phyloP scores from a whole-genome alignment of 768 basidiomycete genomes.

The Phanerodontia chrysosporium region DNA sequence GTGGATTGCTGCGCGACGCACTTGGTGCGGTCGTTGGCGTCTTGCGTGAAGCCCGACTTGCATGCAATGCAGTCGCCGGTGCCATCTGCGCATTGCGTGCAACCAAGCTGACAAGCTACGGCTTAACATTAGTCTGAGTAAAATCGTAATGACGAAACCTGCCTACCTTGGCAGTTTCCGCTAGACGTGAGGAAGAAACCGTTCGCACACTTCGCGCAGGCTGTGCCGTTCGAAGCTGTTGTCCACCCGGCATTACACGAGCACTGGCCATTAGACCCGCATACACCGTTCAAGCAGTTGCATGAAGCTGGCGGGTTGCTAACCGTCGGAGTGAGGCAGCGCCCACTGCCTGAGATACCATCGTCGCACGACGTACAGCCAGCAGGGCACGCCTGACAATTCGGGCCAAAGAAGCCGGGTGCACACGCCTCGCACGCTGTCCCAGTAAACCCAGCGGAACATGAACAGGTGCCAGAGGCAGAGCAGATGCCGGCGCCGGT shows the following conservation, averaged over 20 bases:
- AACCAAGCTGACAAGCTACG: conserved; percentile 70
- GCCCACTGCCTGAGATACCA: conserved; percentile 73
- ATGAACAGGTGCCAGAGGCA: conserved; percentile 64
- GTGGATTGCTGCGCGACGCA: conserved; percentile 53
- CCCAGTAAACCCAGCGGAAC: conserved; percentile 72
- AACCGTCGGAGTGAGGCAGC: conserved; percentile 52
- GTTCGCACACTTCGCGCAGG: conserved; percentile 66
- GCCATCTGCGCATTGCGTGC: conserved; percentile 60
- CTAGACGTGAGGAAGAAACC: conserved; percentile 72
- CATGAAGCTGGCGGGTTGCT: conserved; percentile 59
- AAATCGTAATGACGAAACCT: neutral
- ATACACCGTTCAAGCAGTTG: conserved; percentile 80
- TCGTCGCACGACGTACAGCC: conserved; percentile 73
- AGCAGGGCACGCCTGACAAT: conserved; percentile 64
- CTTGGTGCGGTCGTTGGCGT: conserved; percentile 60
- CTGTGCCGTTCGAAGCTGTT: conserved; percentile 63
- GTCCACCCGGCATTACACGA: conserved; percentile 77
- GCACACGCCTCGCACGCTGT: conserved; percentile 77
- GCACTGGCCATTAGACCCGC: conserved; percentile 65
- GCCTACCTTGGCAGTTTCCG: conserved; percentile 71
- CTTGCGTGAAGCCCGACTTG: conserved; percentile 62
- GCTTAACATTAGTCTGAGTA: neutral
- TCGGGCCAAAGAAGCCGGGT: conserved; percentile 69
- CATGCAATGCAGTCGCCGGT: conserved; percentile 73
- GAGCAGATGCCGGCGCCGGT: conserved; percentile 71